Evolutionary conservation across 1,284 basidiomycete genomes (phyloP).

Genomic region (Microbotryum scabiosae): DNA sequence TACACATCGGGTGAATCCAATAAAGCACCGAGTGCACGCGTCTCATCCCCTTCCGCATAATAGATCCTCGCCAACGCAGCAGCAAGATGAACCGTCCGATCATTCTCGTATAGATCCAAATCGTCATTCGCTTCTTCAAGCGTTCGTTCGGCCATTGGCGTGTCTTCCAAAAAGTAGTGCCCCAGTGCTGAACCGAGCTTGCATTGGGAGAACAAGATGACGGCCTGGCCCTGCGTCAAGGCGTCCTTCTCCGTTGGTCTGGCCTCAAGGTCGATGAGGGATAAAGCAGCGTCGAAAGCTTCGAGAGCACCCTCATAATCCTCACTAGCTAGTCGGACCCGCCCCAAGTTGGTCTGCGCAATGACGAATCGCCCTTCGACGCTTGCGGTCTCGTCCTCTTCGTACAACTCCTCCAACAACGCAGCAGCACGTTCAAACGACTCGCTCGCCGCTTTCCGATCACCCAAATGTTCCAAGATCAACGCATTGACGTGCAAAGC

Average conservation of each 20-base stretch:
- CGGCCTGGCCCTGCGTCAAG: slow-evolving; percentile 8
- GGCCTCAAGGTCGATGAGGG: slow-evolving; percentile 48
- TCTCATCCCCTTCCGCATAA: slow-evolving; percentile 22
- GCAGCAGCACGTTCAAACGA: slow-evolving; percentile 58
- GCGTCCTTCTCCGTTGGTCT: background rate
- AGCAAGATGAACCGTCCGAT: slow-evolving; percentile 3
- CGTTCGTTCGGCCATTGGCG: slow-evolving; percentile 5
- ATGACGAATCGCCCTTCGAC: slow-evolving; percentile 73
- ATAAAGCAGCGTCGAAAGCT: slow-evolving; percentile 63
- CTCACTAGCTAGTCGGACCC: slow-evolving; percentile 57
- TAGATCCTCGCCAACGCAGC: slow-evolving; percentile 6
- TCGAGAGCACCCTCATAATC: slow-evolving; percentile 57
- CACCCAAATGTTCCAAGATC: slow-evolving; percentile 73
- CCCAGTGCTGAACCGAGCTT: slow-evolving; percentile 19
- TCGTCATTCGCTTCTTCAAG: slow-evolving; percentile 25
- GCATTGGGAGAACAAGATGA: slow-evolving; percentile 21
- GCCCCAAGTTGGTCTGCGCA: slow-evolving; percentile 72
- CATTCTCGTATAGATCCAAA: slow-evolving; percentile 1
- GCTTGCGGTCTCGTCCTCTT: slow-evolving; percentile 66
- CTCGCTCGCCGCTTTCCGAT: slow-evolving; percentile 54
- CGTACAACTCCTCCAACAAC: slow-evolving; percentile 78
- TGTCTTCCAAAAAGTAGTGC: slow-evolving; percentile 15
- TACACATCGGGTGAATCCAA: slow-evolving; percentile 24
- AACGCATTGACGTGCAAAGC: slow-evolving; percentile 80
- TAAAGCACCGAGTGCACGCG: slow-evolving; percentile 7